Evolutionary conservation across 1,139 yeast genomes (phyloP).

Genomic region (Candida tropicalis): DNA sequence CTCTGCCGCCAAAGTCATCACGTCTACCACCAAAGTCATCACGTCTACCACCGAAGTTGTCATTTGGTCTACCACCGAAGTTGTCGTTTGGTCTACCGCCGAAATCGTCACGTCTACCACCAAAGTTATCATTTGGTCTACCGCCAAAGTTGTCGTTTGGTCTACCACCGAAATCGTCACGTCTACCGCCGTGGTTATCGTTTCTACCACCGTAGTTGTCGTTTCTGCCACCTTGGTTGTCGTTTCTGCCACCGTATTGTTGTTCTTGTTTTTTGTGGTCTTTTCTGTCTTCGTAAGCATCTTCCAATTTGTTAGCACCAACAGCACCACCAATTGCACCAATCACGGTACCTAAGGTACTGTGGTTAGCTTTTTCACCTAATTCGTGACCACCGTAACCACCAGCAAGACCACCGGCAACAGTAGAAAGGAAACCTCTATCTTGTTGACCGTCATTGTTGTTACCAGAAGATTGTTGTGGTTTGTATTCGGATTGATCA

Average conservation of each 20-base stretch:
- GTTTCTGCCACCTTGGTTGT: conserved; percentile 15
- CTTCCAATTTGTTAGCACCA: conserved; percentile 57
- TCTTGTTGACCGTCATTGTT: conserved; percentile 36
- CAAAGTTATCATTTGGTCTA: conserved; percentile 5
- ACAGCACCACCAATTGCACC: conserved; percentile 68
- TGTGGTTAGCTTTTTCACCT: conserved; percentile 40
- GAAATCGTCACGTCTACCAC: neutral
- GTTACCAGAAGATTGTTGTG: conserved; percentile 20
- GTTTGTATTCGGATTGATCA: conserved; percentile 42
- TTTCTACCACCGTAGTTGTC: conserved; percentile 11
- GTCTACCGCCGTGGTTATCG: conserved; percentile 15
- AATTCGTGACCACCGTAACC: conserved; percentile 51
- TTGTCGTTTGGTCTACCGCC: conserved; percentile 11
- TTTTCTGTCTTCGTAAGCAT: conserved; percentile 29
- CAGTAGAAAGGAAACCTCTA: conserved; percentile 57
- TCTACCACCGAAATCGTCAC: conserved; percentile 12
- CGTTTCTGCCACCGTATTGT: conserved; percentile 15
- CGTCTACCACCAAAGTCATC: conserved; percentile 5
- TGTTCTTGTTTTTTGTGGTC: conserved; percentile 16
- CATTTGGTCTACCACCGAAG: conserved; percentile 18
- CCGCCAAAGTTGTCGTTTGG: conserved; percentile 5
- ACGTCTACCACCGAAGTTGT: conserved; percentile 14
- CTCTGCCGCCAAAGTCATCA: no score
- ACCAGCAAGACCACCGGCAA: conserved; percentile 65
- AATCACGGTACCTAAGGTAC: conserved; percentile 53